These are phyloP conservation scores for Termitomyces sp. DNA, from an alignment of 768 basidiomycete genomes.

Conservation along the genomic window DNA sequence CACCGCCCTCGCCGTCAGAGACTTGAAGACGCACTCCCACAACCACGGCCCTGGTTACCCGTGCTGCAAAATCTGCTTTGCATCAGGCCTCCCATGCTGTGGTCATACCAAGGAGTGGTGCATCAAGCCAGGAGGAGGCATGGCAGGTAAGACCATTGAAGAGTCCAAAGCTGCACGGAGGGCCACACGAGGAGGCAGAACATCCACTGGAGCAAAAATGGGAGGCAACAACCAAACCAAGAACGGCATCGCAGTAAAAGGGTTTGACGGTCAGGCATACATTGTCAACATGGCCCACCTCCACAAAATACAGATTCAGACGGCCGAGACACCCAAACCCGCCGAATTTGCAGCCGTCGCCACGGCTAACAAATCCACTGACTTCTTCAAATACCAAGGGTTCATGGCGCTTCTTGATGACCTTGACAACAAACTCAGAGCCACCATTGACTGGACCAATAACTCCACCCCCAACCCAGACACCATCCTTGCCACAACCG, in stretches of 20 bases:
- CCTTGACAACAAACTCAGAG: neutral
- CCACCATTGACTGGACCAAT: constrained; percentile 8
- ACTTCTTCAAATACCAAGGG: constrained; percentile 7
- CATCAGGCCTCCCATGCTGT: neutral
- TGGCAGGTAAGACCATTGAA: neutral
- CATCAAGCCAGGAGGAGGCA: constrained; percentile 12
- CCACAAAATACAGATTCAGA: neutral
- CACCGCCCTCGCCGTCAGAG: neutral
- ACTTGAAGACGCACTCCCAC: neutral
- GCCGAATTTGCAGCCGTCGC: constrained; percentile 7
- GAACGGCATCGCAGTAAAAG: neutral
- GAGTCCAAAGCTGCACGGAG: neutral
- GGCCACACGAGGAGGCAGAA: neutral
- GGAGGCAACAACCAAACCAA: neutral
- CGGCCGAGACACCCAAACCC: too few species aligned
- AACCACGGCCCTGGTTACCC: neutral
- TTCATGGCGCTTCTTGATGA: constrained; percentile 7
- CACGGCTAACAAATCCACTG: neutral
- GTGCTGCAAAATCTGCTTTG: constrained; percentile 15
- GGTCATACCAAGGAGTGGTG: constrained; percentile 18
- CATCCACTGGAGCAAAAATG: neutral
- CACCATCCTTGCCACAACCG: neutral
- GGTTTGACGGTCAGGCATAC: neutral
- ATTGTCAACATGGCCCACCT: neutral
- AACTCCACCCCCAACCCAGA: neutral